Base-by-base conservation (phyloP, 2,329 filamentous ascomycete species). In the Davidsoniella eucalypti region DNA sequence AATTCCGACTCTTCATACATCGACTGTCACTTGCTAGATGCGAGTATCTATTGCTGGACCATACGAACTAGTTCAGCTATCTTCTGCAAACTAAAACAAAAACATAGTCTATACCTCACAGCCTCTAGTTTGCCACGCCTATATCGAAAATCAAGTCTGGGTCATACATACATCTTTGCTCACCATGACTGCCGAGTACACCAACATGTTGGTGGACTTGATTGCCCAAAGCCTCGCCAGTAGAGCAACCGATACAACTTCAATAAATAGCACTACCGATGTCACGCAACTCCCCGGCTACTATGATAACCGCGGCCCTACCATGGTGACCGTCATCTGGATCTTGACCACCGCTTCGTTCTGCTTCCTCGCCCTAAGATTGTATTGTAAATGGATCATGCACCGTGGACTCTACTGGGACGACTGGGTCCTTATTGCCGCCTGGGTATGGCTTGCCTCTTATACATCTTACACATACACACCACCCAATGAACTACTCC, bases 351-450 rank as follows among this genome's bases (percentile, higher is more conserved):
- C 26, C 4, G 4, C 55, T 17, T 47, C 55, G 5, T 33, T 51
- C 0, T 12, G 43, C 3, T 56, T 56, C 41, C 50, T 66, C 4
- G 54, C 55, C 9, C 49, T 65, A 16, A 58, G 64, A 5, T 47
- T 65, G 26, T 66, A 66, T 57, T 66, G 63, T 58, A 66, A 66
- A 46, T 44, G 60, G 25, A 61, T 59, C 56, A 58, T 61, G 10
- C 59, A 59, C 1, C 58, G 60, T 38, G 63, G 62, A 40, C 36
- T 66, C 21, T 66, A 63, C 61, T 64, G 62, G 59, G 64, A 66
- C 51, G 64, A 66, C 54, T 60, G 63, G 53, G 42, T 63, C 12
- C 54, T 66, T 45, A 58, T 65, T n/a, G 52, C 54, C 7, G 56
- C 63, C 10, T 64, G 62, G 55, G 52, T 53, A 38, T 29, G 47